phyloP scores from a whole-genome alignment of 2,329 filamentous ascomycete species.

The Daldinia eschscholtzii region DNA sequence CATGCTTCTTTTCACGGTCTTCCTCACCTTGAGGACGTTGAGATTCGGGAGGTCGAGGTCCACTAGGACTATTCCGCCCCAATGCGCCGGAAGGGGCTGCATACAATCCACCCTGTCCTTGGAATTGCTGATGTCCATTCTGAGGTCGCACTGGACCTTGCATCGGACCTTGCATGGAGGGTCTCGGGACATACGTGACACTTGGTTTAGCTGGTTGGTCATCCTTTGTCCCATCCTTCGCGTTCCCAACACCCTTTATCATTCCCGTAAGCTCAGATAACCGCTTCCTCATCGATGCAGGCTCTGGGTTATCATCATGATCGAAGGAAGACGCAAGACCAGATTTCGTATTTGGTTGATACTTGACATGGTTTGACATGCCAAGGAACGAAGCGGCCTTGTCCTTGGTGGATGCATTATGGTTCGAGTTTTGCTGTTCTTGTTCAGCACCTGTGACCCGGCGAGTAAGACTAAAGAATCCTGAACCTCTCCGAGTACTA shows the following conservation, averaged over 20 bases:
- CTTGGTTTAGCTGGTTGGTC: conserved; percentile 47
- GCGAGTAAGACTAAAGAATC: conserved; percentile 56
- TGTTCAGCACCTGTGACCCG: conserved; percentile 43
- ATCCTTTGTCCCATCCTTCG: conserved; percentile 49
- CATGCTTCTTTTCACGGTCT: conserved; percentile 44
- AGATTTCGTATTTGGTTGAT: conserved; percentile 45
- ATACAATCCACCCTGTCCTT: conserved; percentile 31
- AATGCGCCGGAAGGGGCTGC: conserved; percentile 25
- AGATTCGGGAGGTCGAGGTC: conserved; percentile 31
- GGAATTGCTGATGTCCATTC: conserved; percentile 22
- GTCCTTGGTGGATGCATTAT: conserved; percentile 51
- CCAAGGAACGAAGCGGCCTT: conserved; percentile 58
- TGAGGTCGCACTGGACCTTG: conserved; percentile 39
- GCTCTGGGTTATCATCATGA: conserved; percentile 40
- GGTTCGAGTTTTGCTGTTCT: conserved; percentile 35
- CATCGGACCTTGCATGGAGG: conserved; percentile 44
- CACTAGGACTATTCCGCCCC: conserved; percentile 36
- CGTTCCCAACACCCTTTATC: conserved; percentile 49
- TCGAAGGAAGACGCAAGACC: conserved; percentile 42
- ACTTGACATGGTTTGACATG: conserved; percentile 41
- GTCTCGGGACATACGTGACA: conserved; percentile 30
- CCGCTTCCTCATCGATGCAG: conserved; percentile 46
- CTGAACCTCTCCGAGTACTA: conserved; percentile 53
- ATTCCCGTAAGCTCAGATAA: conserved; percentile 53
- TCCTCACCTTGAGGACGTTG: conserved; percentile 47